Percentiles rank a stretch among this genome's conserved stretches.
phyloP scores from a whole-genome alignment of 129 eudicot species.

The Ambrosia trifida region DNA sequence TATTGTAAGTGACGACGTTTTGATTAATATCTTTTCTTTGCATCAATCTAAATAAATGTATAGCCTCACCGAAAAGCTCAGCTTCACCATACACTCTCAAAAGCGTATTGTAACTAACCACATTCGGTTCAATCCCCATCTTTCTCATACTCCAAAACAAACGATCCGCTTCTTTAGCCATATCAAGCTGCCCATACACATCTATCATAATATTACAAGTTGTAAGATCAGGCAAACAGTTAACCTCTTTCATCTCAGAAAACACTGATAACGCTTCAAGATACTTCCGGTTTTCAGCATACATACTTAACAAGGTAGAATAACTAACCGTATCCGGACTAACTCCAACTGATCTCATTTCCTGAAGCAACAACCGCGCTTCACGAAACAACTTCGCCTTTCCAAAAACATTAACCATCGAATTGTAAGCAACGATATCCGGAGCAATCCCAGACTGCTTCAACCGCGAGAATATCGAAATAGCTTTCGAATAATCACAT shows the following conservation, averaged over 20 bases:
- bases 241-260: slow-evolving; percentile 66
- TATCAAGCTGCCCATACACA: slow-evolving; percentile 91
- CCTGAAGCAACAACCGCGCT: slow-evolving; percentile 56
- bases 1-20: slow-evolving; percentile 79
- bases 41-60: slow-evolving; percentile 90
- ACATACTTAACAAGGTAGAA: slow-evolving; percentile 67
- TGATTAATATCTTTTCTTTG: slow-evolving; percentile 84
- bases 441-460: slow-evolving; percentile 71
- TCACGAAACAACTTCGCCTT: slow-evolving; percentile 85
- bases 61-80: slow-evolving; percentile 96
- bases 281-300: slow-evolving; percentile 72
- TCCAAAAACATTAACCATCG: slow-evolving; percentile 88
- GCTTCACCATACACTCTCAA: slow-evolving; percentile 93
- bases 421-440: slow-evolving; percentile 83
- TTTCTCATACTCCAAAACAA: slow-evolving; percentile 91
- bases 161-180: slow-evolving; percentile 91
- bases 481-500: slow-evolving; percentile 82
- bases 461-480: slow-evolving; percentile 66
- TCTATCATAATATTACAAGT: slow-evolving; percentile 94
- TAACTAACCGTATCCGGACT: slow-evolving; percentile 77
- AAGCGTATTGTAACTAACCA: slow-evolving; percentile 86
- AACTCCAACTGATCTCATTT: slow-evolving; percentile 69
- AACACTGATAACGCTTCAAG: slow-evolving; percentile 76
- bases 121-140: slow-evolving; percentile 83
- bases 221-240: slow-evolving; percentile 65